Evolutionary conservation across 768 basidiomycete species (phyloP).

Genomic region (Auricularia sp.): DNA sequence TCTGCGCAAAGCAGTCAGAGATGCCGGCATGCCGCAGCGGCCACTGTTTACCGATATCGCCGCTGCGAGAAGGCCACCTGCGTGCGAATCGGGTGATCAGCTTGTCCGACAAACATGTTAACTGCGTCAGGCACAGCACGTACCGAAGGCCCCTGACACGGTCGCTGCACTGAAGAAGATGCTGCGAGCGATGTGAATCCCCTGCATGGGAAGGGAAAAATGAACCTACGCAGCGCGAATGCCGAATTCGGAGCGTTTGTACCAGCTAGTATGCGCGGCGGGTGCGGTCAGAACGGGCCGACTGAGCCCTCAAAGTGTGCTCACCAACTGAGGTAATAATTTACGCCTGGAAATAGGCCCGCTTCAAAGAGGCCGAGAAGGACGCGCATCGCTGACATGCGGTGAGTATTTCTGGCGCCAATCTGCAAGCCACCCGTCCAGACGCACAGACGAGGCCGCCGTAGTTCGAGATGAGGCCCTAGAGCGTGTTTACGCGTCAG

Average conservation of each 20-base stretch:
- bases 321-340: conserved; percentile 55
- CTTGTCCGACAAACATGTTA: conserved; percentile 13
- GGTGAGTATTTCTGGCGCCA: too few relatives aligned
- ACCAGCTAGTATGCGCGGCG: conserved; percentile 33
- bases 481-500: conserved; percentile 22
- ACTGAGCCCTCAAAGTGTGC: conserved; percentile 9
- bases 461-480: conserved; percentile 61
- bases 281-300: conserved; percentile 9
- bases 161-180: conserved; percentile 73
- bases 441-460: conserved; percentile 53
- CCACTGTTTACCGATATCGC: conserved; percentile 7
- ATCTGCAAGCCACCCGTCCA: conserved; percentile 29
- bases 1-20: not conserved
- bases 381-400: conserved; percentile 49
- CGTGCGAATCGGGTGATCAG: conserved; percentile 24
- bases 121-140: not conserved
- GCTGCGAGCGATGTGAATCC: not conserved
- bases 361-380: conserved; percentile 68
- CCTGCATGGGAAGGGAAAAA: not conserved
- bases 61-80: conserved; percentile 18
- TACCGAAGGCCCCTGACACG: conserved; percentile 62
- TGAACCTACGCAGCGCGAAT: conserved; percentile 29
- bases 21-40: not conserved
- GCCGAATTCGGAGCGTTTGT: conserved; percentile 69
- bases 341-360: conserved; percentile 35